Evolutionary conservation across 495 filamentous ascomycete species (phyloP).

Genomic region (Lepidopterella palustris): DNA sequence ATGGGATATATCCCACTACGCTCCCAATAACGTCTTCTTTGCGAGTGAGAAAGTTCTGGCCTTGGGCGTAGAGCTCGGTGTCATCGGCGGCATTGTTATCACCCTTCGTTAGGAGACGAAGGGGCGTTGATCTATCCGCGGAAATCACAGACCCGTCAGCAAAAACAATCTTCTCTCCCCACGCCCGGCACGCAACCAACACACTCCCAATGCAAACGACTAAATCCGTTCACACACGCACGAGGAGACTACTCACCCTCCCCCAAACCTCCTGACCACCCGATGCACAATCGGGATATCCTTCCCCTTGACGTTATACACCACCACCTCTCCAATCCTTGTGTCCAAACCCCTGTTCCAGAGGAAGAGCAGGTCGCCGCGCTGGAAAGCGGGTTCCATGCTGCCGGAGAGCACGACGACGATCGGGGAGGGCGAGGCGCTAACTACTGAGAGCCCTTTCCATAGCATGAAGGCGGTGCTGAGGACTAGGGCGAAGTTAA

Average conservation of each 20-base stretch:
- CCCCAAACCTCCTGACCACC: constrained; percentile 53
- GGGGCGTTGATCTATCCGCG: constrained; percentile 33
- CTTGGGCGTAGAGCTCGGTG: constrained; percentile 81
- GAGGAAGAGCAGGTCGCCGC: constrained; percentile 86
- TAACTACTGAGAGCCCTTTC: constrained; percentile 85
- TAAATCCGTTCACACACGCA: too few relatives aligned
- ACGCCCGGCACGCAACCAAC: too few relatives aligned
- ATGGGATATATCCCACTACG: constrained; percentile 88
- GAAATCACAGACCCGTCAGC: too few relatives aligned
- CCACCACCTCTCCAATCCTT: constrained; percentile 80
- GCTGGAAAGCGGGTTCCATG: constrained; percentile 97
- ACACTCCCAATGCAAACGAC: background rate
- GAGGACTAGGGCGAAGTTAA: constrained; percentile 93
- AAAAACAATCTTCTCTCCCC: too few relatives aligned
- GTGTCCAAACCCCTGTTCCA: constrained; percentile 85
- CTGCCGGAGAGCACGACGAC: constrained; percentile 90
- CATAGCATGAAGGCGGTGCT: constrained; percentile 97
- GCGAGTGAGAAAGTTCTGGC: constrained; percentile 80
- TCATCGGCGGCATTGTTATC: constrained; percentile 96
- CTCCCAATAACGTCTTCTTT: constrained; percentile 85
- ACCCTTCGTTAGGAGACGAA: constrained; percentile 86
- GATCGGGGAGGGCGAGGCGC: constrained; percentile 85
- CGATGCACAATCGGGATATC: constrained; percentile 94
- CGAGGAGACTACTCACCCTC: constrained; percentile 38
- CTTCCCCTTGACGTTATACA: constrained; percentile 88